phyloP scores from a whole-genome alignment of 2,329 filamentous ascomycete genomes.

The Scytalidium sp. region DNA sequence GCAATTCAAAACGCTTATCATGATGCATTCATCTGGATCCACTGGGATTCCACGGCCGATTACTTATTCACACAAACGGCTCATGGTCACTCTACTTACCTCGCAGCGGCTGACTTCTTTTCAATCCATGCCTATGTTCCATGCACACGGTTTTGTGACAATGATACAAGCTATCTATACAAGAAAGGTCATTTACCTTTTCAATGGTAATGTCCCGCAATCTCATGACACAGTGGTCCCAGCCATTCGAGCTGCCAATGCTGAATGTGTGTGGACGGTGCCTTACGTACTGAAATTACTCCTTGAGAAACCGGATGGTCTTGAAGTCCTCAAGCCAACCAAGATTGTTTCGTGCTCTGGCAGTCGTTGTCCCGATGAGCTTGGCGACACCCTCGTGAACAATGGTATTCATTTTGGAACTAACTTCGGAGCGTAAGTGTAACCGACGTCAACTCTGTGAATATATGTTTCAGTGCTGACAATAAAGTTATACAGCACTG shows the following conservation, averaged over 20 bases:
- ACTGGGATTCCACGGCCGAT: slow-evolving; percentile 63
- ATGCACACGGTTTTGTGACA: slow-evolving; percentile 55
- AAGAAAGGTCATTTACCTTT: slow-evolving; percentile 47
- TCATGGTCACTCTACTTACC: slow-evolving; percentile 37
- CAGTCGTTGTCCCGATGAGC: slow-evolving; percentile 55
- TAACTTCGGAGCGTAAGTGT: slow-evolving; percentile 52
- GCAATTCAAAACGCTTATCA: slow-evolving; percentile 21
- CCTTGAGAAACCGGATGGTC: slow-evolving; percentile 53
- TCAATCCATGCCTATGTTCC: slow-evolving; percentile 54
- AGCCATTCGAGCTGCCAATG: slow-evolving; percentile 37
- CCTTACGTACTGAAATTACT: slow-evolving; percentile 63
- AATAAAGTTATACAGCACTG: slow-evolving; percentile 37
- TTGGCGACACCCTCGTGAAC: slow-evolving; percentile 49
- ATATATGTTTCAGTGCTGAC: background rate
- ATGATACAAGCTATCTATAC: slow-evolving; percentile 50
- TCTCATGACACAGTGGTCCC: slow-evolving; percentile 45
- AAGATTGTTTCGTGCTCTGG: slow-evolving; percentile 56
- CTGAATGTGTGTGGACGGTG: slow-evolving; percentile 57
- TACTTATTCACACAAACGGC: slow-evolving; percentile 50
- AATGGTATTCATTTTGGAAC: slow-evolving; percentile 51
- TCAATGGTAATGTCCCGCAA: slow-evolving; percentile 52
- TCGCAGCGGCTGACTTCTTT: slow-evolving; percentile 42
- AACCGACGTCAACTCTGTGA: background rate
- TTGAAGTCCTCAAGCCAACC: slow-evolving; percentile 40
- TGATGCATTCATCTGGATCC: slow-evolving; percentile 40